Percentiles rank a stretch among this genome's conserved stretches.
phyloP scores from a whole-genome alignment of 176 grass and related monocot species.

The Alloteropsis semialata region DNA sequence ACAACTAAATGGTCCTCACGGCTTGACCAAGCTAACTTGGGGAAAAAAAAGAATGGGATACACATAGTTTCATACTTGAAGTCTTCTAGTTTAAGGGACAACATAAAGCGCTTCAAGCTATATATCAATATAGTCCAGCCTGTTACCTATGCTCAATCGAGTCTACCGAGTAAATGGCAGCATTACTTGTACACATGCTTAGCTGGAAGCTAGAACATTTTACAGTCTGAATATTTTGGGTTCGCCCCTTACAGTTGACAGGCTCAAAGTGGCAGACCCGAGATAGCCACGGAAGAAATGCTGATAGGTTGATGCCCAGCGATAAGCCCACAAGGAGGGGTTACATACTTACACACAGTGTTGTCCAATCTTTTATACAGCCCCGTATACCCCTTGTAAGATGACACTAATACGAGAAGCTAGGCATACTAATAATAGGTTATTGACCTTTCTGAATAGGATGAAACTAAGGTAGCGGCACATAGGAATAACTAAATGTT shows the following conservation, averaged over 20 bases:
- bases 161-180: too few relatives aligned
- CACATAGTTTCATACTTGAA: background rate
- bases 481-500: background rate
- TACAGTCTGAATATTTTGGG: background rate
- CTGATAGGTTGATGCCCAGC: background rate
- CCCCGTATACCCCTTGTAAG: background rate
- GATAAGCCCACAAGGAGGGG: background rate
- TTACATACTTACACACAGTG: background rate
- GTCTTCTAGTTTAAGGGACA: background rate
- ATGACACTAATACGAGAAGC: background rate
- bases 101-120: background rate
- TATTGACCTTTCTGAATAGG: too few relatives aligned
- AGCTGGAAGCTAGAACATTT: too few relatives aligned
- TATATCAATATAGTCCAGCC: too few relatives aligned
- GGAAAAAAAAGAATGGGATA: background rate
- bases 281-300: background rate
- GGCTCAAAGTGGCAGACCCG: background rate
- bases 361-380: background rate
- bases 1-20: background rate
- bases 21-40: background rate
- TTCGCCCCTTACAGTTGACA: background rate
- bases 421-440: background rate
- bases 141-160: too few relatives aligned
- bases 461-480: background rate
- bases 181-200: too few relatives aligned